A percentile compares a stretch with the other conserved stretches of the same genome.
These are phyloP conservation scores for Ambrosia artemisiifolia DNA, from an alignment of 129 eudicot genomes.

Conservation along the genomic window DNA sequence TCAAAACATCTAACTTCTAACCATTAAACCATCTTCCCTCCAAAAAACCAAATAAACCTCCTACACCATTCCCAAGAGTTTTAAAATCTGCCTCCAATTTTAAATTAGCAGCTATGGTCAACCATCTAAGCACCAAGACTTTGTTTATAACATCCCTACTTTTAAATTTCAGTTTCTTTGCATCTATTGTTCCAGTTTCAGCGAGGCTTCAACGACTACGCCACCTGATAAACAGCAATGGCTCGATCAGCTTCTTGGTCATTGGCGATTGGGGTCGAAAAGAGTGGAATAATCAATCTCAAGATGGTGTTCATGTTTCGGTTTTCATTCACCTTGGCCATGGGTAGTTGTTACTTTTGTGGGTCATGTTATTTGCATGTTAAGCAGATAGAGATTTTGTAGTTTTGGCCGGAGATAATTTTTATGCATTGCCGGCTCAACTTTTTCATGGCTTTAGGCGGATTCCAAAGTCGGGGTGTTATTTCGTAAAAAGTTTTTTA, in stretches of 20 bases:
- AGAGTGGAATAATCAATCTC: conserved; percentile 62
- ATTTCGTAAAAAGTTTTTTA: too few species aligned
- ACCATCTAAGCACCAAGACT: conserved; percentile 29
- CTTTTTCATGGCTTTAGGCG: too few species aligned
- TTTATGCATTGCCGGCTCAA: too few species aligned
- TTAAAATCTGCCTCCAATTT: conserved; percentile 7
- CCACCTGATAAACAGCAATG: conserved; percentile 44
- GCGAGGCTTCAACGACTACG: conserved; percentile 41
- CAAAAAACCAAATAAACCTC: conserved; percentile 25
- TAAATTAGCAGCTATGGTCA: conserved; percentile 33
- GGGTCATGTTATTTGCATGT: conserved; percentile 19
- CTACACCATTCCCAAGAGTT: background rate
- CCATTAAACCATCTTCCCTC: conserved; percentile 12
- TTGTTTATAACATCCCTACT: conserved; percentile 24
- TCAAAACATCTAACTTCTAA: conserved; percentile 4
- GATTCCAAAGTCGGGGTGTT: too few species aligned
- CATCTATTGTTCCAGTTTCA: conserved; percentile 17
- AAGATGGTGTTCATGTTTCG: conserved; percentile 55
- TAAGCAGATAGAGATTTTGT: too few species aligned
- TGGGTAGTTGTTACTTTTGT: conserved; percentile 29
- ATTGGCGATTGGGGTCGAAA: conserved; percentile 79
- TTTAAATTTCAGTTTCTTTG: conserved; percentile 11
- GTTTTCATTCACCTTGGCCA: conserved; percentile 30
- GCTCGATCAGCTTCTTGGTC: conserved; percentile 57
- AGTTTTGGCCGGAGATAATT: too few species aligned